These are phyloP conservation scores for Lodderomyces margitis DNA, from an alignment of 1,139 yeast species.

Conservation along the genomic window DNA sequence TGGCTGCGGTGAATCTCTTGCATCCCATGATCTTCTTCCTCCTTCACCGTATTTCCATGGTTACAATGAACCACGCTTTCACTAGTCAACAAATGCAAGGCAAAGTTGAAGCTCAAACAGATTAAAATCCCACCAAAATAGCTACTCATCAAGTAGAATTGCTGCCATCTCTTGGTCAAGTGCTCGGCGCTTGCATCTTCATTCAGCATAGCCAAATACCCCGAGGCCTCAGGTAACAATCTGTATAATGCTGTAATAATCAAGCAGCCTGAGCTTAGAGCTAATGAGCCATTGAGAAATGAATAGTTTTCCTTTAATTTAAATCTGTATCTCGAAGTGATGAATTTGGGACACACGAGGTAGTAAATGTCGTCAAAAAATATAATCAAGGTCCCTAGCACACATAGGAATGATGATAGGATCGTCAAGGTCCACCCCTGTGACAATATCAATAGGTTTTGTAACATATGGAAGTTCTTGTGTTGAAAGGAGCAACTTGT, in stretches of 20 bases:
- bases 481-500: not conserved
- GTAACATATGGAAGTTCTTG: slow-evolving; percentile 1
- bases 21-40: slow-evolving; percentile 11
- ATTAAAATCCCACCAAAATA: slow-evolving; percentile 58
- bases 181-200: not conserved
- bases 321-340: slow-evolving; percentile 47
- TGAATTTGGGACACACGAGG: slow-evolving; percentile 35
- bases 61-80: slow-evolving; percentile 86
- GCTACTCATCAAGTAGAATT: slow-evolving; percentile 45
- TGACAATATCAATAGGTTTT: slow-evolving; percentile 4
- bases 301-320: slow-evolving; percentile 56
- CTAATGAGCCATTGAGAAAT: slow-evolving; percentile 63
- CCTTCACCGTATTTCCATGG: slow-evolving; percentile 39
- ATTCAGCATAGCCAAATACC: slow-evolving; percentile 17
- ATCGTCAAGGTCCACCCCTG: slow-evolving; percentile 60
- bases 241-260: slow-evolving; percentile 73
- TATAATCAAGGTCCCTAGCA: slow-evolving; percentile 57
- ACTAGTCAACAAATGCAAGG: slow-evolving; percentile 73
- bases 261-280: slow-evolving; percentile 76
- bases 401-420: slow-evolving; percentile 56
- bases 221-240: slow-evolving; percentile 67
- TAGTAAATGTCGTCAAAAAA: slow-evolving; percentile 49
- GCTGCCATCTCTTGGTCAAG: slow-evolving; percentile 15
- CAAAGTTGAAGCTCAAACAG: slow-evolving; percentile 58
- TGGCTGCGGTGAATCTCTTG: slow-evolving; percentile 16